A percentile compares a stretch with the other conserved stretches of the same genome.
Evolutionary conservation across 2,329 filamentous ascomycete genomes (phyloP).

Genomic region (Dichotomopilus funicola): DNA sequence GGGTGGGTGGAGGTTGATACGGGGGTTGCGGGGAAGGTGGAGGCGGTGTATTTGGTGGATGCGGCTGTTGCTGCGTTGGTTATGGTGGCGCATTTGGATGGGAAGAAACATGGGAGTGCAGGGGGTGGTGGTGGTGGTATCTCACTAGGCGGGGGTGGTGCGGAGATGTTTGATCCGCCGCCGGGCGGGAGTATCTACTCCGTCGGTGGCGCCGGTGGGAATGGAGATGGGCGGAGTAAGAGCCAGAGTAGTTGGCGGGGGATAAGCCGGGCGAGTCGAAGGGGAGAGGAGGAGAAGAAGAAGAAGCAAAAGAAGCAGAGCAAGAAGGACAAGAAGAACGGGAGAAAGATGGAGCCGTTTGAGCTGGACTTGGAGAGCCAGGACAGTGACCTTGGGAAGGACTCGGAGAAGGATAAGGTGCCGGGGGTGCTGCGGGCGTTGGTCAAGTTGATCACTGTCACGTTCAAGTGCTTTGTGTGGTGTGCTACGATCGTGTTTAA

Average conservation of each 20-base stretch:
- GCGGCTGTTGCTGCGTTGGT: slow-evolving; percentile 55
- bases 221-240: slow-evolving; percentile 22
- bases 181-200: slow-evolving; percentile 31
- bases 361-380: slow-evolving; percentile 61
- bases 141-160: slow-evolving; percentile 13
- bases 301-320: slow-evolving; percentile 23
- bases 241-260: slow-evolving; percentile 29
- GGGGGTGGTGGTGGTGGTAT: not conserved
- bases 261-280: slow-evolving; percentile 15
- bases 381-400: slow-evolving; percentile 37
- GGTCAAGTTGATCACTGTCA: slow-evolving; percentile 45
- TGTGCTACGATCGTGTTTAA: slow-evolving; percentile 50
- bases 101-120: slow-evolving; percentile 34
- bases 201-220: slow-evolving; percentile 1
- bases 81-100: slow-evolving; percentile 52
- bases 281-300: slow-evolving; percentile 21
- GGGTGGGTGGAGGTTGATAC: slow-evolving; percentile 59
- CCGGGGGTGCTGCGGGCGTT: slow-evolving; percentile 43
- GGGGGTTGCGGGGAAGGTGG: slow-evolving; percentile 50
- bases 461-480: slow-evolving; percentile 56
- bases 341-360: slow-evolving; percentile 46
- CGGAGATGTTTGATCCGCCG: slow-evolving; percentile 55
- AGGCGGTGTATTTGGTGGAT: slow-evolving; percentile 56
- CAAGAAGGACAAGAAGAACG: slow-evolving; percentile 27
- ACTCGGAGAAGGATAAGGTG: slow-evolving; percentile 39